Conservation (phyloP, 176 grass and related monocot genomes). For the Oryza longistaminata region DNA sequence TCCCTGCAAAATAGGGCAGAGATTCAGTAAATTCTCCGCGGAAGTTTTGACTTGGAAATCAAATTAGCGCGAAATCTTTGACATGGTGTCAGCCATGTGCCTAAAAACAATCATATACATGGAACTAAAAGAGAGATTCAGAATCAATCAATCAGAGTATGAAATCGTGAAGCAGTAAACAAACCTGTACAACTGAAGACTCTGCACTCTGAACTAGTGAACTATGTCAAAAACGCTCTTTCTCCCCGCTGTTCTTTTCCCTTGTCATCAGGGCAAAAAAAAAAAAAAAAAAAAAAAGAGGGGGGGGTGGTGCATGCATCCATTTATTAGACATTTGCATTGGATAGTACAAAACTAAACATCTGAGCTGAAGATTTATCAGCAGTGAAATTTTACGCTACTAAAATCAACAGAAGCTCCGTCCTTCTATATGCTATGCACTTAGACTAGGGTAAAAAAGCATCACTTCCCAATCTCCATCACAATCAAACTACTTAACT, state of each 20-base stretch:
- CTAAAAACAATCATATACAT: not conserved
- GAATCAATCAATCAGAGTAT: not conserved
- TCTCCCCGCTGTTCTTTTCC: not conserved
- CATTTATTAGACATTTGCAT: not conserved
- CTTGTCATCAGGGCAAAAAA: not conserved
- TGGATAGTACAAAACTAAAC: constrained; percentile 4
- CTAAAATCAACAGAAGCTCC: not conserved
- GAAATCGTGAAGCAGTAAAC: constrained; percentile 4
- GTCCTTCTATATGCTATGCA: not conserved
- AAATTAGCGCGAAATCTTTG: not conserved
- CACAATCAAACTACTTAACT: not conserved
- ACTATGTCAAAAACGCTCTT: not conserved
- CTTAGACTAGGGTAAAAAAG: not conserved
- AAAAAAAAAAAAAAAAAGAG: not conserved
- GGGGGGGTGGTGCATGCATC: too few species aligned
- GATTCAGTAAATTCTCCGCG: not conserved
- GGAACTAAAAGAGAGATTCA: not conserved
- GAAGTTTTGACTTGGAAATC: constrained; percentile 12
- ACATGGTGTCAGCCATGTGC: not conserved
- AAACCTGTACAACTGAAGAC: not conserved
- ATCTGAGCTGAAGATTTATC: not conserved
- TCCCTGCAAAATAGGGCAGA: constrained; percentile 31
- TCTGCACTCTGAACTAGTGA: not conserved
- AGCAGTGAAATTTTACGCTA: not conserved
- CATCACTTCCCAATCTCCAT: not conserved